These are phyloP conservation scores for Zizania latifolia DNA, from an alignment of 176 grass and related monocot species.

Conservation along the genomic window DNA sequence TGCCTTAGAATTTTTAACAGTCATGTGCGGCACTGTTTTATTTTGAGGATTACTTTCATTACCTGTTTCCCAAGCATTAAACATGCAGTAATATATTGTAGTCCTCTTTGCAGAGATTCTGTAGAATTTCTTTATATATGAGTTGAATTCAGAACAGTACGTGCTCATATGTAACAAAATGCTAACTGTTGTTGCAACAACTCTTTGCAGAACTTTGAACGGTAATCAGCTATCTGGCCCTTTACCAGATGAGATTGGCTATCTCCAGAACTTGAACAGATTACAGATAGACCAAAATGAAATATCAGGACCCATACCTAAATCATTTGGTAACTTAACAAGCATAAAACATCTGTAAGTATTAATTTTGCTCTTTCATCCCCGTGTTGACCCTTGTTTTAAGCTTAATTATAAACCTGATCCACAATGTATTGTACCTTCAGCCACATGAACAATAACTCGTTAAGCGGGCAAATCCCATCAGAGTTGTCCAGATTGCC, in stretches of 20 bases:
- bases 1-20: not conserved
- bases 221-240: conserved; percentile 71
- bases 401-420: conserved; percentile 10
- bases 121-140: not conserved
- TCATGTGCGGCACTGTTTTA: not conserved
- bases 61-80: not conserved
- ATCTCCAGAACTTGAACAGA: conserved; percentile 63
- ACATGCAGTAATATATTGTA: not conserved
- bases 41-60: conserved; percentile 2
- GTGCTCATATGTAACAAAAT: conserved; percentile 6
- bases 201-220: conserved; percentile 76
- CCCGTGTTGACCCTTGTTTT: conserved; percentile 12
- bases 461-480: conserved; percentile 90
- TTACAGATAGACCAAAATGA: conserved; percentile 81
- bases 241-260: conserved; percentile 81
- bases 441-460: conserved; percentile 99
- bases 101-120: not conserved
- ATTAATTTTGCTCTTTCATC: not conserved
- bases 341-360: conserved; percentile 80
- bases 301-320: conserved; percentile 83
- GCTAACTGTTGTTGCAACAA: not conserved
- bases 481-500: conserved; percentile 59
- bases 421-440: conserved; percentile 25
- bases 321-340: conserved; percentile 72
- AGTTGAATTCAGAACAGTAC: not conserved